Conservation (phyloP, 1,139 yeast genomes). For the Hemisphaericaspora subhashii region DNA sequence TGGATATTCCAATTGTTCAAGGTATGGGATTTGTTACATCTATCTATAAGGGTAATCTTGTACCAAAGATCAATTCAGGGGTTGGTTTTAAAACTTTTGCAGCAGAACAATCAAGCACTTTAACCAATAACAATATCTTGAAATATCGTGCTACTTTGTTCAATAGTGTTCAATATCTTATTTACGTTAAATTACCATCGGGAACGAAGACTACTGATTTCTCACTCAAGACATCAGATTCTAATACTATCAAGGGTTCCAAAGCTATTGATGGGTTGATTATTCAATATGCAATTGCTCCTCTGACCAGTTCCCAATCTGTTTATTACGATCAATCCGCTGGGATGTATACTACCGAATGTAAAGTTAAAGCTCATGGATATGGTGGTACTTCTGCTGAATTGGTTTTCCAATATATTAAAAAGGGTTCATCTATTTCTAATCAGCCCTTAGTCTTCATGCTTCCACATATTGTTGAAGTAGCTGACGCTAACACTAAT, state of each 20-base stretch:
- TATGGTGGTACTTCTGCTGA: slow-evolving; percentile 32
- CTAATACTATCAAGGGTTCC: slow-evolving; percentile 43
- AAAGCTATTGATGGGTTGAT: slow-evolving; percentile 52
- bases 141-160: slow-evolving; percentile 57
- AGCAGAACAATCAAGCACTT: slow-evolving; percentile 37
- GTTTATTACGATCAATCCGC: slow-evolving; percentile 56
- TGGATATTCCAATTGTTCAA: slow-evolving; percentile 49
- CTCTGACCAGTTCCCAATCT: slow-evolving; percentile 18
- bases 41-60: slow-evolving; percentile 54
- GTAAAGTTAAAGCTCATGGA: slow-evolving; percentile 16
- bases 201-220: slow-evolving; percentile 27
- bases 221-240: slow-evolving; percentile 34
- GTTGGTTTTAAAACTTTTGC: slow-evolving; percentile 53
- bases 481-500: slow-evolving; percentile 38
- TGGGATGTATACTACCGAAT: slow-evolving; percentile 52
- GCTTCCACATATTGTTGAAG: slow-evolving; percentile 61
- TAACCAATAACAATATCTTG: slow-evolving; percentile 50
- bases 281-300: slow-evolving; percentile 62
- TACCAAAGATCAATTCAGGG: slow-evolving; percentile 52
- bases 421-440: slow-evolving; percentile 48
- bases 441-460: slow-evolving; percentile 57
- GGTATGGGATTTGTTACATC: slow-evolving; percentile 82
- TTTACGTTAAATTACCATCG: slow-evolving; percentile 55
- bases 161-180: slow-evolving; percentile 53
- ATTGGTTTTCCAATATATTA: slow-evolving; percentile 49